Evolutionary conservation across 2,329 filamentous ascomycete genomes (phyloP).

Genomic region (Dothideomycetes sp.): DNA sequence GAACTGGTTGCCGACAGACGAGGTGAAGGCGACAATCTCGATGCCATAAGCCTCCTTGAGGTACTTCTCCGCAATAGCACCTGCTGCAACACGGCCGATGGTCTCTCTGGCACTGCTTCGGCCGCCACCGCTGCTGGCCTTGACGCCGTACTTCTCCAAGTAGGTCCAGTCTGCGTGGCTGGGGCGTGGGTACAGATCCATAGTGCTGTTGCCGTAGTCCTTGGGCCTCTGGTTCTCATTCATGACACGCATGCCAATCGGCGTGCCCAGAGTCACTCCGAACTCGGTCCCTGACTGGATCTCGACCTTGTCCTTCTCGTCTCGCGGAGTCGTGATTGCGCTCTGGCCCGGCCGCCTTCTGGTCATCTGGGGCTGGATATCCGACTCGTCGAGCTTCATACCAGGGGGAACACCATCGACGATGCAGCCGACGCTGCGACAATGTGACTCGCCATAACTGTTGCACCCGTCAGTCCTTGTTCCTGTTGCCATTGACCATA

Average conservation of each 20-base stretch:
- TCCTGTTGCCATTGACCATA: neutral
- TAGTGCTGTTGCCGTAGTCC: slow-evolving; percentile 82
- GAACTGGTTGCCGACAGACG: slow-evolving; percentile 69
- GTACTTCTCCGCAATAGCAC: slow-evolving; percentile 90
- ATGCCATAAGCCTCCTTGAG: slow-evolving; percentile 68
- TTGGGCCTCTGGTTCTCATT: slow-evolving; percentile 90
- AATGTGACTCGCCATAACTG: slow-evolving; percentile 78
- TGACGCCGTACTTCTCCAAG: slow-evolving; percentile 91
- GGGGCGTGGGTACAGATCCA: slow-evolving; percentile 83
- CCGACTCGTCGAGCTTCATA: slow-evolving; percentile 67
- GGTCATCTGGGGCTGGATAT: slow-evolving; percentile 93
- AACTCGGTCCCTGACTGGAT: slow-evolving; percentile 91
- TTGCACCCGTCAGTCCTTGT: slow-evolving; percentile 6
- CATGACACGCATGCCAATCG: slow-evolving; percentile 74
- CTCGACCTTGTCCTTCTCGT: slow-evolving; percentile 84
- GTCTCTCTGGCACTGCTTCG: slow-evolving; percentile 90
- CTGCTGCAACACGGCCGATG: slow-evolving; percentile 82
- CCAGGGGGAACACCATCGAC: slow-evolving; percentile 86
- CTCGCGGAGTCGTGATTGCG: slow-evolving; percentile 78
- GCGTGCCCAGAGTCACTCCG: slow-evolving; percentile 80
- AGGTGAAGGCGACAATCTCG: slow-evolving; percentile 84
- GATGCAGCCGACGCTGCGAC: slow-evolving; percentile 86
- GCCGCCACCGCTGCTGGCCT: slow-evolving; percentile 81
- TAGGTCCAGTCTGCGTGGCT: slow-evolving; percentile 97
- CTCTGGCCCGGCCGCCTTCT: slow-evolving; percentile 82